Evolutionary conservation across 2,329 filamentous ascomycete genomes (phyloP).

Genomic region (Tolypocladium amazonense): DNA sequence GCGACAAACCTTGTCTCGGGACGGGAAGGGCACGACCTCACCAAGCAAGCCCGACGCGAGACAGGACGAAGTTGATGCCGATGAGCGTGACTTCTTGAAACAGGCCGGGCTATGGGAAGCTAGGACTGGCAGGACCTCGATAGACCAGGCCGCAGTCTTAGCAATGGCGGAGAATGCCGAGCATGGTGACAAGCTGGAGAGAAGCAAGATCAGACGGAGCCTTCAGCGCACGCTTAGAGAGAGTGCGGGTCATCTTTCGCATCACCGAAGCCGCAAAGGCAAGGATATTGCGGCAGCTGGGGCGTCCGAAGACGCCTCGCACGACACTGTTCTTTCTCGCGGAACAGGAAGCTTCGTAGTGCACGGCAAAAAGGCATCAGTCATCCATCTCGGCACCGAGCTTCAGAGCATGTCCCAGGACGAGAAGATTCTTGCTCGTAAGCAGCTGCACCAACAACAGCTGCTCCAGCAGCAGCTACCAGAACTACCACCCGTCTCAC

Average conservation of each 20-base stretch:
- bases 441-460: slow-evolving; percentile 16
- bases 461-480: slow-evolving; percentile 16
- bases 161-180: slow-evolving; percentile 21
- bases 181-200: slow-evolving; percentile 39
- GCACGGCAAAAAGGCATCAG: slow-evolving; percentile 94
- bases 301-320: slow-evolving; percentile 25
- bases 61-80: slow-evolving; percentile 47
- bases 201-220: slow-evolving; percentile 68
- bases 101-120: slow-evolving; percentile 54
- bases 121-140: slow-evolving; percentile 15
- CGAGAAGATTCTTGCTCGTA: slow-evolving; percentile 58
- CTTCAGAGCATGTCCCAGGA: slow-evolving; percentile 69
- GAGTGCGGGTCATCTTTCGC: slow-evolving; percentile 53
- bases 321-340: slow-evolving; percentile 63
- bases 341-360: slow-evolving; percentile 86
- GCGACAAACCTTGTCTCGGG: slow-evolving; percentile 8
- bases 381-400: slow-evolving; percentile 93
- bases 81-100: slow-evolving; percentile 56
- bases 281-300: slow-evolving; percentile 40
- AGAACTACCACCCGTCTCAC: slow-evolving; percentile 24
- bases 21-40: slow-evolving; percentile 8
- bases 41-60: slow-evolving; percentile 8
- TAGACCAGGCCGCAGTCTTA: slow-evolving; percentile 23
- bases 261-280: slow-evolving; percentile 64
- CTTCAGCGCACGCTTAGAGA: slow-evolving; percentile 85